Conservation (phyloP, 345 rosid species). For the Citrus mangshanensis region DNA sequence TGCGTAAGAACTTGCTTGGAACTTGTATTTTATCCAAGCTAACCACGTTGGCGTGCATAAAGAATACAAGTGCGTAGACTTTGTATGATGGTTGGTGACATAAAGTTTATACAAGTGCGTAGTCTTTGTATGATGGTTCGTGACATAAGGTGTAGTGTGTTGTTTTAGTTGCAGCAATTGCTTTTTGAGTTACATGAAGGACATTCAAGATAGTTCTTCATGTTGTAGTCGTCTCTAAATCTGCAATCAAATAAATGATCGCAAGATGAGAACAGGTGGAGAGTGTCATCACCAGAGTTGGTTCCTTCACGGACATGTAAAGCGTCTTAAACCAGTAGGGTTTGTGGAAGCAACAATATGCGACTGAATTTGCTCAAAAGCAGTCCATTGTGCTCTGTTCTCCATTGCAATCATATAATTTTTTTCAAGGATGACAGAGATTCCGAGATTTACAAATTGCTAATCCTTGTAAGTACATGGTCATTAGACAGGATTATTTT, state of each 20-base stretch:
- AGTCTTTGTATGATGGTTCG: neutral
- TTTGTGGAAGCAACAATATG: neutral
- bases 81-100: neutral
- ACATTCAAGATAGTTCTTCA: neutral
- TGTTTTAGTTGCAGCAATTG: slow-evolving; percentile 1
- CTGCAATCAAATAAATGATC: neutral
- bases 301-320: neutral
- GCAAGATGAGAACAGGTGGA: neutral
- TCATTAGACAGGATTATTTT: neutral
- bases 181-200: neutral
- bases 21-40: neutral
- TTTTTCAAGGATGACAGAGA: neutral
- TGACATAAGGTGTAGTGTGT: neutral
- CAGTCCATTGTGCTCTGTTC: neutral
- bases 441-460: neutral
- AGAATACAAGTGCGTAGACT: neutral
- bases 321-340: neutral
- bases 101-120: neutral
- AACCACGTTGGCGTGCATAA: neutral
- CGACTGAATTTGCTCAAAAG: neutral
- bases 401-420: neutral
- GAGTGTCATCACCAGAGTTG: neutral
- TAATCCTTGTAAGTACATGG: neutral
- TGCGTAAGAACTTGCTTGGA: neutral
- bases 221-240: neutral